A percentile compares a stretch with the other conserved stretches of the same genome.
Conservation (phyloP, 768 basidiomycete genomes). For the Amanita polypyramis region DNA sequence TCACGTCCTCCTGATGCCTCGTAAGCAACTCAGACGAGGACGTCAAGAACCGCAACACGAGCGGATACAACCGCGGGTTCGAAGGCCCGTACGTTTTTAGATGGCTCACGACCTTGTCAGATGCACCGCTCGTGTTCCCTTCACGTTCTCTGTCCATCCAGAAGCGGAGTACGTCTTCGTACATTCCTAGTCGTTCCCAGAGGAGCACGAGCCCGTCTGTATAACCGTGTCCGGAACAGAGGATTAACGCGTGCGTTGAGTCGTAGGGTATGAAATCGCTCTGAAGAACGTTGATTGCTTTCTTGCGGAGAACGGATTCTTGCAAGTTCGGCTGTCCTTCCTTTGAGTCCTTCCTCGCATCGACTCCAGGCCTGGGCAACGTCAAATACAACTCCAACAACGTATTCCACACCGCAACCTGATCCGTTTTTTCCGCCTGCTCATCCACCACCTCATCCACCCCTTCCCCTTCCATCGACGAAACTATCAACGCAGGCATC, state of each 20-base stretch:
- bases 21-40: slow-evolving; percentile 64
- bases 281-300: slow-evolving; percentile 64
- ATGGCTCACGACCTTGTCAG: slow-evolving; percentile 56
- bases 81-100: slow-evolving; percentile 63
- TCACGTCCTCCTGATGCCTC: slow-evolving; percentile 63
- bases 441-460: slow-evolving; percentile 15
- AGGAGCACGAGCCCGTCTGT: slow-evolving; percentile 79
- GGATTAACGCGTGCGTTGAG: slow-evolving; percentile 83
- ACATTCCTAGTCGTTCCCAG: slow-evolving; percentile 94
- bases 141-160: slow-evolving; percentile 71
- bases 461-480: slow-evolving; percentile 10
- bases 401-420: slow-evolving; percentile 90
- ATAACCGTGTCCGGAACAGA: slow-evolving; percentile 80
- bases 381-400: slow-evolving; percentile 87
- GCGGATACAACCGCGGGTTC: slow-evolving; percentile 71
- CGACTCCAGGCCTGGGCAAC: slow-evolving; percentile 24
- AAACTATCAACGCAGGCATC: slow-evolving; percentile 9
- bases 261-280: slow-evolving; percentile 67
- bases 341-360: slow-evolving; percentile 10
- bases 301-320: slow-evolving; percentile 34
- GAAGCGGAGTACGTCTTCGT: slow-evolving; percentile 88
- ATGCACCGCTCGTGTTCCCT: slow-evolving; percentile 21
- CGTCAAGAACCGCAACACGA: slow-evolving; percentile 85
- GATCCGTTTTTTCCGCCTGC: slow-evolving; percentile 50
- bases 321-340: slow-evolving; percentile 13